Evolutionary conservation across 805 yeast species (phyloP).

Genomic region (Wickerhamomyces chaumierensis): DNA sequence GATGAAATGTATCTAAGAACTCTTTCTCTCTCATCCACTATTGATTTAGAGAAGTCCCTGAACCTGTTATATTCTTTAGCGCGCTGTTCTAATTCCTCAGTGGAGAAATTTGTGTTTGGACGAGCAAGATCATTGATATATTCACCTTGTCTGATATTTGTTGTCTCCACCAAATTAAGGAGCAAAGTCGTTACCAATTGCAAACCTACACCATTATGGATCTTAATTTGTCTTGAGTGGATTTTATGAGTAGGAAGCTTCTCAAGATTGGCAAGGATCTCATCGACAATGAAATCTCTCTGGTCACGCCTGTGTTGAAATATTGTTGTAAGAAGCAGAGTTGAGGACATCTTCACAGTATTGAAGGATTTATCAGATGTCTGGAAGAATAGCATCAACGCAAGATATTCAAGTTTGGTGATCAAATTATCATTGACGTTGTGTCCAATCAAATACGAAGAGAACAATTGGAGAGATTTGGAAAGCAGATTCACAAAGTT

Average conservation of each 20-base stretch:
- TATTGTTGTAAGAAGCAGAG: conserved; percentile 13
- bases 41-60: neutral
- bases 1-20: conserved; percentile 9
- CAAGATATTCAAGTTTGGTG: conserved; percentile 48
- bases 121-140: conserved; percentile 9
- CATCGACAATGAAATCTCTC: conserved; percentile 47
- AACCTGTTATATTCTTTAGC: conserved; percentile 8
- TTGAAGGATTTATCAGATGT: conserved; percentile 11
- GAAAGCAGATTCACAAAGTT: conserved; percentile 4
- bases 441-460: conserved; percentile 9
- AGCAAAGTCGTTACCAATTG: conserved; percentile 38
- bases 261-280: conserved; percentile 41
- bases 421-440: conserved; percentile 37
- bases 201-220: conserved; percentile 34
- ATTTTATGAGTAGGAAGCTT: conserved; percentile 35
- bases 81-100: conserved; percentile 8
- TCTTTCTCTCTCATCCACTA: conserved; percentile 4
- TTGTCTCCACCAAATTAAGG: conserved; percentile 30
- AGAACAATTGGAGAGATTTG: conserved; percentile 10
- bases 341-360: conserved; percentile 10
- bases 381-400: conserved; percentile 29
- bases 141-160: conserved; percentile 15
- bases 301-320: conserved; percentile 32
- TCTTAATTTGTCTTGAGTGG: conserved; percentile 29
- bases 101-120: conserved; percentile 1